Base-by-base conservation (phyloP, 2,329 filamentous ascomycete species). In the Colletotrichum viniferum region DNA sequence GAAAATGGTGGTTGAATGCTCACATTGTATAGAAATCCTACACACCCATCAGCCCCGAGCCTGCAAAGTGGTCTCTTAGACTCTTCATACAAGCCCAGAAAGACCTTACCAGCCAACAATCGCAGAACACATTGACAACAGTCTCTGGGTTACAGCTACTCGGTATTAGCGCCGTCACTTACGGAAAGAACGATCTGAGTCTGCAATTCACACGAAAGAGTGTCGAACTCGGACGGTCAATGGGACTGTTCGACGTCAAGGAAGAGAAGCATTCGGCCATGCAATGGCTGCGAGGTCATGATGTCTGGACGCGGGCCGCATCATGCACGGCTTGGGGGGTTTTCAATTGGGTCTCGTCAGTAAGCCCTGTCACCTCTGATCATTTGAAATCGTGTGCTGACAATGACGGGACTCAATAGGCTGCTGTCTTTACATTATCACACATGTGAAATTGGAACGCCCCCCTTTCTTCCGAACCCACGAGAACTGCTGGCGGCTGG, bases 291-390 rank as follows among this genome's bases (percentile, higher is more conserved):
- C 36, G 3, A 13, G 62, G 56, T 3, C 32, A 72, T 28, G 12
- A 38, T 5, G 12, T 62, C 9, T 75, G 73, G 73, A 61, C 28
- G 6, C 43, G 38, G 18, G 56, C 69, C 9, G 73, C 69, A 5
- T 78, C 77, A 3, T 80, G 80, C n/a, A 82, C 81, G 4, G 81
- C 82, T 1, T 84, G 82, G 82, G 82, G 82, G 2, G 74, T 79
- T 2, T 78, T 77, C 28, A 78, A 77, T 8, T 78, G 77, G 77
- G 65, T 73, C 8, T 67, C 56, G 73, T 75, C 2, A 67, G 73
- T 74, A 21, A 36, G 21, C 26, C 26, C 26, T 26, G 26, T 26
- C 26, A 26, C 26, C 26, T 26, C 26, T 26, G 26, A 26, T 4
- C 26, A 26, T 26, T 26, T 26, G 26, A 26, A 26, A 26, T 26